These are phyloP conservation scores for Daldinia sp. DNA, from an alignment of 2,329 filamentous ascomycete species.

Conservation along the genomic window DNA sequence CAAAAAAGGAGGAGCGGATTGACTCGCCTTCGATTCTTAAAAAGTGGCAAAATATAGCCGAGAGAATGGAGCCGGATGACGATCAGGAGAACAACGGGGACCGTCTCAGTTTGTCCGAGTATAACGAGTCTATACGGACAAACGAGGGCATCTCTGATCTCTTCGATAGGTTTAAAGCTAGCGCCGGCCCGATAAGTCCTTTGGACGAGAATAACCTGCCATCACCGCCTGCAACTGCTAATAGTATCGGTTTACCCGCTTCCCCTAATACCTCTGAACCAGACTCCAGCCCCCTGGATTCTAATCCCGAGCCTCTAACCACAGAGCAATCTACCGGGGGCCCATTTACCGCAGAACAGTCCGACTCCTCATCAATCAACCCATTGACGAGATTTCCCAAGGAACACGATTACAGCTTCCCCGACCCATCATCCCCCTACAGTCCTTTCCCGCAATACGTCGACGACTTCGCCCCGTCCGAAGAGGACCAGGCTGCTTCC, in stretches of 20 bases:
- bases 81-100: conserved; percentile 18
- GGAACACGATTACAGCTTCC: background rate
- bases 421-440: background rate
- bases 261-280: background rate
- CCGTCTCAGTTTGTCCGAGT: conserved; percentile 10
- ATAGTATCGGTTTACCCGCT: background rate
- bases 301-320: background rate
- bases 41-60: conserved; percentile 26
- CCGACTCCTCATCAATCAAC: background rate
- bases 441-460: background rate
- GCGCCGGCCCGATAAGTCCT: conserved; percentile 5
- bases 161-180: conserved; percentile 14
- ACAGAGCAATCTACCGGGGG: background rate
- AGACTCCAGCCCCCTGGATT: background rate
- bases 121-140: conserved; percentile 12
- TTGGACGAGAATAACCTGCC: background rate
- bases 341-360: background rate
- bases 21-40: conserved; percentile 18
- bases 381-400: background rate
- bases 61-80: conserved; percentile 13
- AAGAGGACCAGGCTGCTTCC: too few species aligned
- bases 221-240: background rate
- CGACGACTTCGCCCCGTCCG: background rate
- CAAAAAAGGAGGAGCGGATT: conserved; percentile 12
- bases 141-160: conserved; percentile 19